Evolutionary conservation across 192 early-diverging fungal genomes (phyloP), one percentile per base, ranked within the genome.

Genomic region (Backusella luteola): DNA sequence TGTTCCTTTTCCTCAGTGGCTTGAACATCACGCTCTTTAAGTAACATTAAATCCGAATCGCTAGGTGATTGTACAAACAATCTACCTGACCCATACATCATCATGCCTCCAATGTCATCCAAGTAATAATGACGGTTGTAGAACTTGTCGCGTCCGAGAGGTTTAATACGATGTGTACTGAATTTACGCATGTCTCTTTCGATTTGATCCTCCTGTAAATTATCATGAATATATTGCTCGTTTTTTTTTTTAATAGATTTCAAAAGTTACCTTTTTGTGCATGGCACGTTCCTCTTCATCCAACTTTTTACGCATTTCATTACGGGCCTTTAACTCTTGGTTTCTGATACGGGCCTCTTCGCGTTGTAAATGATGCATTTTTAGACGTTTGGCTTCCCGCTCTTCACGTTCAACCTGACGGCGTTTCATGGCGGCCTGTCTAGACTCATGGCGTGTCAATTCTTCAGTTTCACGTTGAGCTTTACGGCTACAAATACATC

Each of bases 91-190:
- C 85, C 89, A 69, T 86, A 82, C 21, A 76, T 75, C 23, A 81
- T 75, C 6, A 85, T 85, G 26, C 87, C 86, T 42, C 92, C 92
- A 35, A 93, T 85, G 34, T 90, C 87, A 77, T 99, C 97, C 78
- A 98, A 90, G 83, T 92, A 97, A 86, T 93, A 99, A 79, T 99
- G 98, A 46, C 90, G 85, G 80, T 94, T 95, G 74, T 87, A 91
- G 80, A 90, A 97, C 6, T 96, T 90, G 85, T 99, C 97, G 29
- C 76, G 77, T 11, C 96, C 97, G 26, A 99, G 75, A 0, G 94
- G 91, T 36, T 75, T 83, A 71, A 94, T 79, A 4, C 96, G 91
- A 32, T 89, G 88, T 9, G 91, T 88, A 29, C 86, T 90, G 63
- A 79, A 87, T 53, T 87, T 86, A 17, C 89, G 86, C 39, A 92